phyloP scores from a whole-genome alignment of 768 basidiomycete species.

The Mycena galopus region DNA sequence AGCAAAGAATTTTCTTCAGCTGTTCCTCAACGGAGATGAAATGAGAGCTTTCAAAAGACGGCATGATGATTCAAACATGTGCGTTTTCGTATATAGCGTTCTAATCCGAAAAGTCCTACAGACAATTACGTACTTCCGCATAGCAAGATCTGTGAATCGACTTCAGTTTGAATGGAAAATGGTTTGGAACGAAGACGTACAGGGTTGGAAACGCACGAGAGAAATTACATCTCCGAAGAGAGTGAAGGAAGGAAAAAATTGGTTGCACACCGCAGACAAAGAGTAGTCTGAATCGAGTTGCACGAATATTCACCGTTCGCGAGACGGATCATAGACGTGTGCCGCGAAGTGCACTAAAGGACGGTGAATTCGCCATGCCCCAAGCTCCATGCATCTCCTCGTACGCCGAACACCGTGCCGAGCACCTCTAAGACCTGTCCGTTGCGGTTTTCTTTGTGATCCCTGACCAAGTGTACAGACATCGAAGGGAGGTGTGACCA shows the following conservation, averaged over 20 bases:
- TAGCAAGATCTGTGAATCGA: neutral
- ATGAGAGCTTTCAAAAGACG: too few species aligned
- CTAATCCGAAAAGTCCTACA: too few species aligned
- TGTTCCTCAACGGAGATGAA: too few species aligned
- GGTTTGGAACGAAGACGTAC: neutral
- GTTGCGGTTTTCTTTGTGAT: neutral
- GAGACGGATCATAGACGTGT: slow-evolving; percentile 46
- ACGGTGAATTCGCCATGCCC: slow-evolving; percentile 44
- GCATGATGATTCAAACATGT: too few species aligned
- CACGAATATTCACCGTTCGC: slow-evolving; percentile 42
- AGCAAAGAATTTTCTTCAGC: too few species aligned
- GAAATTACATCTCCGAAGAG: slow-evolving; percentile 24
- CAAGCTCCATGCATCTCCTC: slow-evolving; percentile 39
- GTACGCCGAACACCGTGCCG: slow-evolving; percentile 30
- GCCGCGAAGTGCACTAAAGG: slow-evolving; percentile 82
- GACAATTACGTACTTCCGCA: too few species aligned
- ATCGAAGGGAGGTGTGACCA: slow-evolving; percentile 30
- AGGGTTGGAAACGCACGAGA: neutral
- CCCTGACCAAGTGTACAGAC: slow-evolving; percentile 34
- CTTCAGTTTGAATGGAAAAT: neutral
- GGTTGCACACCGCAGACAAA: slow-evolving; percentile 62
- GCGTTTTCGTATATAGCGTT: too few species aligned
- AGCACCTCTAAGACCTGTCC: slow-evolving; percentile 21
- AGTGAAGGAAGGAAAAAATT: slow-evolving; percentile 48
- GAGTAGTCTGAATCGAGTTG: slow-evolving; percentile 83